These are phyloP conservation scores for Lobulomyces angularis DNA, from an alignment of 192 early-diverging fungal species.

Conservation along the genomic window DNA sequence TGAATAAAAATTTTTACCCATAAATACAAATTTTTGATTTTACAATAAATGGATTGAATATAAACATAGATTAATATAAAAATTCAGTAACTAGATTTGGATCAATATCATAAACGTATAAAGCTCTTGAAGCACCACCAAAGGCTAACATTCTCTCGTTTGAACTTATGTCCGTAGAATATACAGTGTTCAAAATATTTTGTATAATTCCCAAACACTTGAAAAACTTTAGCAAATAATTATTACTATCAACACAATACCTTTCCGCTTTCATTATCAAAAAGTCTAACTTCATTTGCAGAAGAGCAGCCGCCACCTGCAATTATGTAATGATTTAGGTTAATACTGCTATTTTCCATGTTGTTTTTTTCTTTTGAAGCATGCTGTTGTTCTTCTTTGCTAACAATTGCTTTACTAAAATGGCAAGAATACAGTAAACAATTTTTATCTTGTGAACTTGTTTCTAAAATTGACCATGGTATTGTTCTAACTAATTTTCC, in stretches of 20 bases:
- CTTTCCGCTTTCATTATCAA: slow-evolving; percentile 6
- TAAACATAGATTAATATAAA: too few species aligned
- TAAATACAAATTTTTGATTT: too few species aligned
- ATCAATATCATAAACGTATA: slow-evolving; percentile 32
- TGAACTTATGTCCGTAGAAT: slow-evolving; percentile 18
- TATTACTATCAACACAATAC: slow-evolving; percentile 11
- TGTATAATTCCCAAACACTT: slow-evolving; percentile 17
- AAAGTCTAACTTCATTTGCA: slow-evolving; percentile 35
- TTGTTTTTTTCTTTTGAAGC: neutral
- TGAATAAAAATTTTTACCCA: too few species aligned
- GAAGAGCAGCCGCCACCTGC: too few species aligned
- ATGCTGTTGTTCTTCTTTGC: neutral
- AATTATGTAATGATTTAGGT: too few species aligned
- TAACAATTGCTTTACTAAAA: neutral
- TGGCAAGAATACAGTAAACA: too few species aligned
- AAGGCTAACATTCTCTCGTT: slow-evolving; percentile 27
- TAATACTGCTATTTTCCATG: too few species aligned
- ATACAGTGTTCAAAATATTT: slow-evolving; percentile 22
- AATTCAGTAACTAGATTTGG: too few species aligned
- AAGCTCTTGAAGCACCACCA: slow-evolving; percentile 21
- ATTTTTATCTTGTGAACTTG: too few species aligned
- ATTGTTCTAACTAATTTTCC: slow-evolving; percentile 23
- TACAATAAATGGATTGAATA: too few species aligned
- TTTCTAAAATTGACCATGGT: slow-evolving; percentile 24
- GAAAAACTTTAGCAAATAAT: neutral